Evolutionary conservation across 2,329 filamentous ascomycete species (phyloP).

Genomic region (Coleophoma crateriformis): DNA sequence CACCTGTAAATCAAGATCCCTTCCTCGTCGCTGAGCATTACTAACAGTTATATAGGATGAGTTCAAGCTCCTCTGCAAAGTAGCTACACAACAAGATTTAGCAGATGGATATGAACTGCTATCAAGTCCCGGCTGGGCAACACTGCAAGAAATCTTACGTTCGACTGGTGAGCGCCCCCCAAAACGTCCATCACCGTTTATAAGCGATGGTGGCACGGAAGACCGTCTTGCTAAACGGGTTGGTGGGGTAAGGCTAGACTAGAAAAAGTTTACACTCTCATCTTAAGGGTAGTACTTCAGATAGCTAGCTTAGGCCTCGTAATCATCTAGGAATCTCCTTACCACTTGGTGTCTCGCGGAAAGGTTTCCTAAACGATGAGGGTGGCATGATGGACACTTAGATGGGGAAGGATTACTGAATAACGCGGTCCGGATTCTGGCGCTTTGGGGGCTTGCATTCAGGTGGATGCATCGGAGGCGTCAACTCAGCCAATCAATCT

Average conservation of each 20-base stretch:
- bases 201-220: conserved; percentile 22
- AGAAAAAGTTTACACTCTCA: conserved; percentile 1
- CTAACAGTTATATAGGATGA: conserved; percentile 62
- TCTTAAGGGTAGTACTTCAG: conserved; percentile 1
- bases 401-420: too few relatives aligned
- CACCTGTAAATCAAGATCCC: conserved; percentile 57
- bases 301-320: neutral
- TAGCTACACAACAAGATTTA: conserved; percentile 76
- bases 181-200: conserved; percentile 53
- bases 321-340: neutral
- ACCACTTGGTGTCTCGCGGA: neutral
- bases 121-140: conserved; percentile 89
- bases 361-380: neutral
- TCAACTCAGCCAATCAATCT: too few relatives aligned
- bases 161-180: conserved; percentile 94
- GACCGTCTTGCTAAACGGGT: conserved; percentile 57
- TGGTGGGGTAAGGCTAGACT: conserved; percentile 52
- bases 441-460: too few relatives aligned
- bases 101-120: conserved; percentile 78
- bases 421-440: too few relatives aligned
- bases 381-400: neutral
- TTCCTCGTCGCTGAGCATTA: too few relatives aligned
- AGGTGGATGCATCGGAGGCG: too few relatives aligned
- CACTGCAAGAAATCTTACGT: conserved; percentile 86
- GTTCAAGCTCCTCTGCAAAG: conserved; percentile 76